Conservation (phyloP, 805 yeast genomes). For the Lipomyces mesembrius region DNA sequence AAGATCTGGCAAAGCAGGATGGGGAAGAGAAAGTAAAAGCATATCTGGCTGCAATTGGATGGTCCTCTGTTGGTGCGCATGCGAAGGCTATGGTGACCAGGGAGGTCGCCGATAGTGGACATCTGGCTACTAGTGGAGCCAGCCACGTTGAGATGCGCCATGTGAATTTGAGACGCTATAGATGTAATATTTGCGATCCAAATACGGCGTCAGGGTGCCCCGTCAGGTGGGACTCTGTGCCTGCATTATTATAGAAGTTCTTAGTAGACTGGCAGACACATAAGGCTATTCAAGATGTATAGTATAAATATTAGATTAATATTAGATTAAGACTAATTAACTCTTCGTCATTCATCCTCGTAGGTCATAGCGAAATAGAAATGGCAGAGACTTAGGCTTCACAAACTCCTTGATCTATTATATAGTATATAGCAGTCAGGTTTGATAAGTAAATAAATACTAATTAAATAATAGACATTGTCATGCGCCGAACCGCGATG, state of each 20-base stretch:
- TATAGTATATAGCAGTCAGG: background rate
- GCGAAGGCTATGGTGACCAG: constrained; percentile 3
- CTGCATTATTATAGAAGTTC: constrained; percentile 3
- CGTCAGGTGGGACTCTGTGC: too few species aligned
- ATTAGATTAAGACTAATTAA: too few species aligned
- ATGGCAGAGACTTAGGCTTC: background rate
- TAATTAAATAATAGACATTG: too few species aligned
- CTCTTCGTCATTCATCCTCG: background rate
- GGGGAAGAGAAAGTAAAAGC: constrained; percentile 6
- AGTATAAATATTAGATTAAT: too few species aligned
- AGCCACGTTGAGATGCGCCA: background rate
- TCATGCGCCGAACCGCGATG: too few species aligned
- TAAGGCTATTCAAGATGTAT: background rate
- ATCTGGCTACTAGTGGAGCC: constrained; percentile 4
- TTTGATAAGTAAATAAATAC: too few species aligned
- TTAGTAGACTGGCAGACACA: background rate
- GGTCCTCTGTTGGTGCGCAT: constrained; percentile 3
- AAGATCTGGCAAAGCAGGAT: constrained; percentile 3
- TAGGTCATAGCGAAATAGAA: background rate
- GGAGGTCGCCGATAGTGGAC: constrained; percentile 1
- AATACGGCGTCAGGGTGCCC: background rate
- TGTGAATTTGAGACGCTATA: background rate
- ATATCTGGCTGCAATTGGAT: constrained; percentile 8
- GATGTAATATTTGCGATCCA: background rate
- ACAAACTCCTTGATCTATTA: background rate